Percentiles rank a stretch among this genome's conserved stretches.
Conservation (phyloP, 2,329 filamentous ascomycete genomes). For the Pseudovirgaria hyperparasitica region DNA sequence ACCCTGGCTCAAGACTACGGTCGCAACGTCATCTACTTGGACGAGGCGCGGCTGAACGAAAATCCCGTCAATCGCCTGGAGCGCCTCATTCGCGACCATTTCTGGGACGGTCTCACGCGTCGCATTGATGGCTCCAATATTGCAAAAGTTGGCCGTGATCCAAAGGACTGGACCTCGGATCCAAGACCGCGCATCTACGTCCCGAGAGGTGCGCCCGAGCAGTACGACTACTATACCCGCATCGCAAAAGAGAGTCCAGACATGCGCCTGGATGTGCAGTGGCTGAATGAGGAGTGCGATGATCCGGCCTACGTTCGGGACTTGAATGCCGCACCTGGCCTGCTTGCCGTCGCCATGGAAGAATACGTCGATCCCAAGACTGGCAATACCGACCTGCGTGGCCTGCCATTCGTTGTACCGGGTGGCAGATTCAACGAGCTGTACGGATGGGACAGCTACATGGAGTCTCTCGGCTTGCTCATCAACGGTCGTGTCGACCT, state of each 20-base stretch:
- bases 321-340: slow-evolving; percentile 75
- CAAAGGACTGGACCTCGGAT: slow-evolving; percentile 90
- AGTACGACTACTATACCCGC: slow-evolving; percentile 76
- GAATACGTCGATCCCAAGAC: slow-evolving; percentile 53
- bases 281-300: slow-evolving; percentile 57
- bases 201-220: slow-evolving; percentile 70
- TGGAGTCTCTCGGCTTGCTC: slow-evolving; percentile 84
- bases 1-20: slow-evolving; percentile 85
- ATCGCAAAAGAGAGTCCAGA: slow-evolving; percentile 70
- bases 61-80: slow-evolving; percentile 84
- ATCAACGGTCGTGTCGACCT: slow-evolving; percentile 75
- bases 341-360: slow-evolving; percentile 84
- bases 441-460: slow-evolving; percentile 99
- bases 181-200: slow-evolving; percentile 87
- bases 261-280: slow-evolving; percentile 74
- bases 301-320: slow-evolving; percentile 71
- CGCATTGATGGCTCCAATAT: slow-evolving; percentile 83
- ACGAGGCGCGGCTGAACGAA: slow-evolving; percentile 84
- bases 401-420: slow-evolving; percentile 91
- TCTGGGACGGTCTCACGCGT: slow-evolving; percentile 85
- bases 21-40: slow-evolving; percentile 77
- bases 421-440: slow-evolving; percentile 96
- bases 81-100: slow-evolving; percentile 75
- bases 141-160: slow-evolving; percentile 72
- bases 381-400: slow-evolving; percentile 57